These are phyloP conservation scores for Fraxinus velutina DNA, from an alignment of 305 asterid species.

Conservation along the genomic window DNA sequence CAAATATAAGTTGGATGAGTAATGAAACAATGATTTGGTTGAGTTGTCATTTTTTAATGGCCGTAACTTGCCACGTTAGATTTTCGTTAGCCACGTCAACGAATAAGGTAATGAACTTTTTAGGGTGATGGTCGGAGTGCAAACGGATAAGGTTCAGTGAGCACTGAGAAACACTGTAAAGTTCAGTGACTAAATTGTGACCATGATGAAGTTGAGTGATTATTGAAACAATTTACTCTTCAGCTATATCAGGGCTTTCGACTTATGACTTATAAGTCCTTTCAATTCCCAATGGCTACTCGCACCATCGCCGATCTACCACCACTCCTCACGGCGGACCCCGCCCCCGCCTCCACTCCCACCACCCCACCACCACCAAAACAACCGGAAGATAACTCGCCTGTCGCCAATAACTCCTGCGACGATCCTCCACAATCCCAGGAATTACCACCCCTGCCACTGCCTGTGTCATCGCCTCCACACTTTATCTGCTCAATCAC, in stretches of 20 bases:
- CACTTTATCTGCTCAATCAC: slow-evolving; percentile 30
- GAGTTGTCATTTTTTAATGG: no score
- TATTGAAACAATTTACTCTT: no score
- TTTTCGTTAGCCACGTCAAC: no score
- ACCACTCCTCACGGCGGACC: slow-evolving; percentile 27
- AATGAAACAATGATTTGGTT: no score
- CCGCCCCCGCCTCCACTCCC: not conserved
- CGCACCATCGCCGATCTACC: slow-evolving; percentile 17
- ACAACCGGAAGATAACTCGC: slow-evolving; percentile 3
- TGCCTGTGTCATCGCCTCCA: slow-evolving; percentile 20
- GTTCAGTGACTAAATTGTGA: no score
- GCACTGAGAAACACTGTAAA: no score
- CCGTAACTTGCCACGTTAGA: no score
- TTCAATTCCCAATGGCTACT: slow-evolving; percentile 23
- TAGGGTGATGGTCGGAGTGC: no score
- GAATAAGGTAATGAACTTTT: no score
- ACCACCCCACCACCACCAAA: not conserved
- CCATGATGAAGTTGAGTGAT: no score
- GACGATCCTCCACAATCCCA: slow-evolving; percentile 17
- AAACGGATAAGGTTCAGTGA: no score
- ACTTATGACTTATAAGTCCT: not conserved
- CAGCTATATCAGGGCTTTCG: not conserved
- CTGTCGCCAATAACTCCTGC: slow-evolving; percentile 16
- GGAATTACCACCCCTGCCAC: slow-evolving; percentile 12
- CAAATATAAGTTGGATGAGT: no score